Evolutionary conservation across 768 basidiomycete genomes (phyloP).

Genomic region (Kwoniella mangroviensis): DNA sequence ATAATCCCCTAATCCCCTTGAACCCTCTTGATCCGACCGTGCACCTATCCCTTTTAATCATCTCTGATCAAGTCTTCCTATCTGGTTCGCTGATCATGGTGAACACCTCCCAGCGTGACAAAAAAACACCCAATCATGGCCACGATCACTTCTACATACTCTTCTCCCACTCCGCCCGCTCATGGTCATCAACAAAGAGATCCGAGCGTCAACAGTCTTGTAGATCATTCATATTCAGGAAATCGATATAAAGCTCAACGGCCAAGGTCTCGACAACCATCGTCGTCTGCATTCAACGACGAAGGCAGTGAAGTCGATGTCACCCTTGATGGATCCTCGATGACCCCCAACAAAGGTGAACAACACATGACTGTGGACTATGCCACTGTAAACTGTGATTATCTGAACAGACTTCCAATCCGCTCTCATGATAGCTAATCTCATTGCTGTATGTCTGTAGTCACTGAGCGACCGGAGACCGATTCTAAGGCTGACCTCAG

Average conservation of each 20-base stretch:
- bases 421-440: background rate
- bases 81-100: too few species aligned
- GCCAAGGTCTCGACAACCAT: background rate
- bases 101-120: background rate
- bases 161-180: background rate
- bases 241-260: background rate
- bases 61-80: background rate
- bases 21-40: background rate
- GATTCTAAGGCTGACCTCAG: background rate
- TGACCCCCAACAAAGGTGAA: background rate
- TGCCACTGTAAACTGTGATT: background rate
- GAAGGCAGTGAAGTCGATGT: slow-evolving; percentile 7
- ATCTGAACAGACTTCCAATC: background rate
- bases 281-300: background rate
- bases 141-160: background rate
- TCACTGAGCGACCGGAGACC: background rate
- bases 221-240: background rate
- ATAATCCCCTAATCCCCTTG: background rate
- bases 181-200: background rate
- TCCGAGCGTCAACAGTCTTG: background rate
- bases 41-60: background rate
- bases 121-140: background rate
- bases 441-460: background rate
- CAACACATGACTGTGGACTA: background rate
- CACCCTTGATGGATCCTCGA: slow-evolving; percentile 5